Conservation (phyloP, 1,139 yeast species). For the Pichia inconspicua region DNA sequence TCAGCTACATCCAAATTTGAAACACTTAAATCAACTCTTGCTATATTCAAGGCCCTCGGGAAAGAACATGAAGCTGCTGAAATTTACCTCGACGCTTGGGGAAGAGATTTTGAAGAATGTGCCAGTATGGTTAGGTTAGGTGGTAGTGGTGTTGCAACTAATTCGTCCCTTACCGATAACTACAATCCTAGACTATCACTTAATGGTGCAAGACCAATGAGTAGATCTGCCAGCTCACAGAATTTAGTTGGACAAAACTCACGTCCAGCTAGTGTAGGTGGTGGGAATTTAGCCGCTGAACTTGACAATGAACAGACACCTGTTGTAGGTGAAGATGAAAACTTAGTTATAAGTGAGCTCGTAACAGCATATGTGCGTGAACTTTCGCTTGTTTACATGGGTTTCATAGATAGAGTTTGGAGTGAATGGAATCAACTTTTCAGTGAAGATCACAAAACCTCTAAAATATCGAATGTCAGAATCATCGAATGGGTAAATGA, state of each 20-base stretch:
- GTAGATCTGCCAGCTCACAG: slow-evolving; percentile 7
- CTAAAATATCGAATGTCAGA: slow-evolving; percentile 3
- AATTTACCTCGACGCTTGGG: slow-evolving; percentile 6
- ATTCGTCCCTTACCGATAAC: neutral
- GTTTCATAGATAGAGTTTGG: slow-evolving; percentile 12
- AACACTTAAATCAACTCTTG: slow-evolving; percentile 1
- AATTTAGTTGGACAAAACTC: slow-evolving; percentile 1
- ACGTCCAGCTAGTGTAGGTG: slow-evolving; percentile 9
- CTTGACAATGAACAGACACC: neutral
- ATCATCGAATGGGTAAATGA: slow-evolving; percentile 14
- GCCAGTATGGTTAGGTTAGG: slow-evolving; percentile 10
- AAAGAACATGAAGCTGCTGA: slow-evolving; percentile 13
- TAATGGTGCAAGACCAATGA: slow-evolving; percentile 1
- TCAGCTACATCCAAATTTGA: neutral
- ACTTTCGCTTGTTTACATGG: slow-evolving; percentile 14
- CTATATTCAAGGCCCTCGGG: slow-evolving; percentile 6
- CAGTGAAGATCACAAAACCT: neutral
- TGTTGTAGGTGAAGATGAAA: neutral
- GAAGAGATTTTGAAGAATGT: slow-evolving; percentile 9
- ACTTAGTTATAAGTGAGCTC: slow-evolving; percentile 10
- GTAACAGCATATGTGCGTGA: slow-evolving; percentile 15
- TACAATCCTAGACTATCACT: neutral
- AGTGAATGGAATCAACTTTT: slow-evolving; percentile 13
- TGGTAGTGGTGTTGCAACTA: slow-evolving; percentile 3
- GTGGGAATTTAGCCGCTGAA: neutral